Evolutionary conservation across 441 rosid genomes (phyloP).

Genomic region (Mallotus japonicus): DNA sequence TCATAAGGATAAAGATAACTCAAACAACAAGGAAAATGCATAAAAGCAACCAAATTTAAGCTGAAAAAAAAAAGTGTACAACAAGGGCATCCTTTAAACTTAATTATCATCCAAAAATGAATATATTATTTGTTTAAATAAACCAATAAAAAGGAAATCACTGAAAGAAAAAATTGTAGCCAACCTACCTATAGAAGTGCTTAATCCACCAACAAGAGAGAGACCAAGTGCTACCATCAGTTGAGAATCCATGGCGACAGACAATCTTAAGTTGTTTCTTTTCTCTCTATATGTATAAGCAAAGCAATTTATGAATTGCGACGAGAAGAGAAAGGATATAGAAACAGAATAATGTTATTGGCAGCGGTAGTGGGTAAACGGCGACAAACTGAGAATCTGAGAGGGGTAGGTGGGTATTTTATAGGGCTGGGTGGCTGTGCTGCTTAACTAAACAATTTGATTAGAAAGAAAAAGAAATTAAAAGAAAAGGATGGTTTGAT

Average conservation of each 20-base stretch:
- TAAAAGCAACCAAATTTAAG: background rate
- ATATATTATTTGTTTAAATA: too few relatives aligned
- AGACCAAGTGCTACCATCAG: slow-evolving; percentile 78
- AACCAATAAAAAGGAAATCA: background rate
- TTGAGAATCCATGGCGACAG: slow-evolving; percentile 63
- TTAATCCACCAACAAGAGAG: slow-evolving; percentile 87
- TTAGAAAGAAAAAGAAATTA: background rate
- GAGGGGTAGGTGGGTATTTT: background rate
- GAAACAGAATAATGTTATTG: too few relatives aligned
- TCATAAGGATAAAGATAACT: too few relatives aligned
- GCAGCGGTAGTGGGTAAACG: too few relatives aligned
- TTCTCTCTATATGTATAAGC: too few relatives aligned
- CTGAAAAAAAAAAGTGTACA: too few relatives aligned
- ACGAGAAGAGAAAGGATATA: background rate
- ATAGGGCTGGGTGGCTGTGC: background rate
- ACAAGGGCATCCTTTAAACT: too few relatives aligned
- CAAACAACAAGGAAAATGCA: background rate
- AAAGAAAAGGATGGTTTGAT: slow-evolving; percentile 17
- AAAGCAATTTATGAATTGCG: too few relatives aligned
- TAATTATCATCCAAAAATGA: too few relatives aligned
- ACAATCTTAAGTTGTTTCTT: too few relatives aligned
- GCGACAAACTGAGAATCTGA: too few relatives aligned
- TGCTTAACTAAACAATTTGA: background rate
- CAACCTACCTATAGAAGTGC: slow-evolving; percentile 78
- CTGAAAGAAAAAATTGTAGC: too few relatives aligned